These are phyloP conservation scores for Elsinoe ampelina DNA, from an alignment of 2,329 filamentous ascomycete species.

Conservation along the genomic window DNA sequence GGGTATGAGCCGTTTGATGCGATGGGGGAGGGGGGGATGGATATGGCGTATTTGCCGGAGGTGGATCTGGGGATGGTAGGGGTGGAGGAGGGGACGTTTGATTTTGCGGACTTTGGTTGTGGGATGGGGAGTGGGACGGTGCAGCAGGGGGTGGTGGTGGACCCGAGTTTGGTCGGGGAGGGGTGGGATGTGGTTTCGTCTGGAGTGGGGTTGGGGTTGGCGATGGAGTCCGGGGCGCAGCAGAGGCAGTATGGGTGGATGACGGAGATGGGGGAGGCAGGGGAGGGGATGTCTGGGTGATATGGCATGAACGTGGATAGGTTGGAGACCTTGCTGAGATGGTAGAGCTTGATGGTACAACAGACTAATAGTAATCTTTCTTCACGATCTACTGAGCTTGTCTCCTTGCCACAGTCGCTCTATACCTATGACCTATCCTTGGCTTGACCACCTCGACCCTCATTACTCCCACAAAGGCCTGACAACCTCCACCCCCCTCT, in stretches of 20 bases:
- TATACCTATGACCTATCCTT: not conserved
- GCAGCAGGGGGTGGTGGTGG: not conserved
- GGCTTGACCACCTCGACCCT: too few relatives aligned
- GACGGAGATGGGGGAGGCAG: not conserved
- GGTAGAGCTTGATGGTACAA: too few relatives aligned
- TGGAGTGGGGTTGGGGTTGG: not conserved
- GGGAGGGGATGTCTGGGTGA: not conserved
- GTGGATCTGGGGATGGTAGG: not conserved
- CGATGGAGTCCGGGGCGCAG: not conserved
- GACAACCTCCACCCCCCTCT: constrained; percentile 64
- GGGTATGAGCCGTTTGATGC: not conserved
- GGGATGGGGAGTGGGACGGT: not conserved
- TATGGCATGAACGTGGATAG: not conserved
- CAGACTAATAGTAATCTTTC: too few relatives aligned
- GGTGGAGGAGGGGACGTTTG: not conserved
- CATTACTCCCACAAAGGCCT: constrained; percentile 16
- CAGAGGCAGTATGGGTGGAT: not conserved
- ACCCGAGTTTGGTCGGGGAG: constrained; percentile 3
- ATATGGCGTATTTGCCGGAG: not conserved
- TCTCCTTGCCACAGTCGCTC: too few relatives aligned
- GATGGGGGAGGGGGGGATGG: not conserved
- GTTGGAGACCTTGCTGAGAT: too few relatives aligned
- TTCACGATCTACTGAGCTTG: too few relatives aligned
- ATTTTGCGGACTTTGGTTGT: constrained; percentile 7
- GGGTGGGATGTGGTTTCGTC: not conserved